Evolutionary conservation across 345 rosid species (phyloP).

Genomic region (Zanthoxylum bungeanum): DNA sequence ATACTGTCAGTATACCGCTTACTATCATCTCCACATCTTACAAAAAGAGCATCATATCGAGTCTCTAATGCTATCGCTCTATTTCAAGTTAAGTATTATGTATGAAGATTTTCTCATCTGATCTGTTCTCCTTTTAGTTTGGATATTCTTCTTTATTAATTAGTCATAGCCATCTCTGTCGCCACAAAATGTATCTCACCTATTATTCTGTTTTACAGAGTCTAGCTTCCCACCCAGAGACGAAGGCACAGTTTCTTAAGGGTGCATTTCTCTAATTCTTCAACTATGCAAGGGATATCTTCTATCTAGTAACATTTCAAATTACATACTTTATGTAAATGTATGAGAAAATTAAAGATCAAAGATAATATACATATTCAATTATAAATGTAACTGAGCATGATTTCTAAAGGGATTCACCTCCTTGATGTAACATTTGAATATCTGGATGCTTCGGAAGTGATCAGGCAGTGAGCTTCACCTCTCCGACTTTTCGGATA

Average conservation of each 20-base stretch:
- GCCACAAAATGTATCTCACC: background rate
- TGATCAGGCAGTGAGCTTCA: background rate
- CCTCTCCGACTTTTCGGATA: background rate
- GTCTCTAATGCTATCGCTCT: conserved; percentile 53
- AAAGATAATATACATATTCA: background rate
- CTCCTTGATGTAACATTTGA: background rate
- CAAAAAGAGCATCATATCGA: conserved; percentile 22
- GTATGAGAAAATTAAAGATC: background rate
- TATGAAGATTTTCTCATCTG: background rate
- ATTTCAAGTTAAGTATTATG: conserved; percentile 39
- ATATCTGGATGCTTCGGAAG: background rate
- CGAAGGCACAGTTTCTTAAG: conserved; percentile 34
- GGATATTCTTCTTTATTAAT: too few species aligned
- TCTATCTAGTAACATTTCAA: background rate
- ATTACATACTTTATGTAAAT: background rate
- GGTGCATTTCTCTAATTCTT: conserved; percentile 34
- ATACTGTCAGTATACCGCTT: conserved; percentile 32
- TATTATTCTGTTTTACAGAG: conserved; percentile 27
- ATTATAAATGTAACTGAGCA: background rate
- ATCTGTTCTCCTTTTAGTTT: background rate
- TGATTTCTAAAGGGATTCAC: background rate
- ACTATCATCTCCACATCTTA: conserved; percentile 26
- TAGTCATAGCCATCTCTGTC: background rate
- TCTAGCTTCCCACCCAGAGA: conserved; percentile 54
- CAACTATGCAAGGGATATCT: background rate